Conservation (phyloP, 2,329 filamentous ascomycete genomes). For the Paecilomyces niveus region DNA sequence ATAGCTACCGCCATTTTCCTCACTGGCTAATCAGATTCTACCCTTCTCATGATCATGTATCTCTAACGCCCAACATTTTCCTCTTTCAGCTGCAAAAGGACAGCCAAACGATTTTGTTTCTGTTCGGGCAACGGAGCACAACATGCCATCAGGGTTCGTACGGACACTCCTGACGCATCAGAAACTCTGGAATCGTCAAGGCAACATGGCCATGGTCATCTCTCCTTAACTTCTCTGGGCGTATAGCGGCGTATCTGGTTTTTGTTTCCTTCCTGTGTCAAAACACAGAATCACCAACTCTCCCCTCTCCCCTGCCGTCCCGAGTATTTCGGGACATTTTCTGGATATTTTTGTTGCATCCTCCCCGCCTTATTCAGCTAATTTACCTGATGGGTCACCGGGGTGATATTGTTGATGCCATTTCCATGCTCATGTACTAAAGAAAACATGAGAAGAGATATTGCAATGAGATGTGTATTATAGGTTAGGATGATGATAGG, state of each 20-base stretch:
- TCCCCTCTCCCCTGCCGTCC: slow-evolving; percentile 18
- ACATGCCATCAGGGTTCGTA: background rate
- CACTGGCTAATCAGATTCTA: slow-evolving; percentile 12
- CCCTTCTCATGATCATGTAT: slow-evolving; percentile 11
- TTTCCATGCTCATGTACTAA: background rate
- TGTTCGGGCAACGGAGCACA: background rate
- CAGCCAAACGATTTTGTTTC: background rate
- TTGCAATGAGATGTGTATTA: background rate
- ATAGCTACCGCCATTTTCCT: slow-evolving; percentile 14
- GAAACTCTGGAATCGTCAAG: no score
- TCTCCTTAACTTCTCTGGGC: background rate
- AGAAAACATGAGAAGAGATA: background rate
- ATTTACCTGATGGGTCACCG: background rate
- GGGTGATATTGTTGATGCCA: background rate
- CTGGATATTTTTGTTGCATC: slow-evolving; percentile 4
- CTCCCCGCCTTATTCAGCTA: background rate
- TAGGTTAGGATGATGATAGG: background rate
- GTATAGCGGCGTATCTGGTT: slow-evolving; percentile 10
- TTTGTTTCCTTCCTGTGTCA: slow-evolving; percentile 8
- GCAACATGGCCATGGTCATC: background rate
- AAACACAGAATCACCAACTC: slow-evolving; percentile 14
- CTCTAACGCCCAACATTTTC: slow-evolving; percentile 2
- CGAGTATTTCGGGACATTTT: slow-evolving; percentile 10
- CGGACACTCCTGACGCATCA: background rate
- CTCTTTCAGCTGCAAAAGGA: background rate